Conservation (phyloP, 1,284 basidiomycete genomes). For the Ceratobasidium sp. region DNA sequence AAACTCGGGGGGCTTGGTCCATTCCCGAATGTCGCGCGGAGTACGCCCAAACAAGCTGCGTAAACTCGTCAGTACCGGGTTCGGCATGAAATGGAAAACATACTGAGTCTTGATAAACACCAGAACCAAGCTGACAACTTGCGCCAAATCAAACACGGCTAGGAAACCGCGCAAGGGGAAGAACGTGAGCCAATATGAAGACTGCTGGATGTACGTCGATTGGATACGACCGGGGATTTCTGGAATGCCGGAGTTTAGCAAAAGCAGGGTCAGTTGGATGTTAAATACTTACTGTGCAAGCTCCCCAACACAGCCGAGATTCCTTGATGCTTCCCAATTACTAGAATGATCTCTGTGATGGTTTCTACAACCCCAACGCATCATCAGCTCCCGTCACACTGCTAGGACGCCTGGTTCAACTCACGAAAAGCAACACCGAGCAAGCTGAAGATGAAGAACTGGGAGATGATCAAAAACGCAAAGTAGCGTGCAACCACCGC, state of each 20-base stretch:
- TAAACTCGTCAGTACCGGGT: slow-evolving; percentile 32
- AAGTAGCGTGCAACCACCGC: slow-evolving; percentile 92
- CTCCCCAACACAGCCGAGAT: slow-evolving; percentile 75
- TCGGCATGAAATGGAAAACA: slow-evolving; percentile 49
- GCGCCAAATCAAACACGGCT: slow-evolving; percentile 94
- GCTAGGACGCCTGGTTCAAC: slow-evolving; percentile 53
- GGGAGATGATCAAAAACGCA: slow-evolving; percentile 90
- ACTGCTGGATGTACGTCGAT: slow-evolving; percentile 84
- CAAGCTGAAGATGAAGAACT: slow-evolving; percentile 91
- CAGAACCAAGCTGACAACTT: slow-evolving; percentile 90
- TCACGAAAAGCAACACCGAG: slow-evolving; percentile 88
- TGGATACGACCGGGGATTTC: slow-evolving; percentile 80
- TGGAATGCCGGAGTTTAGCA: slow-evolving; percentile 54
- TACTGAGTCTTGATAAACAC: slow-evolving; percentile 86
- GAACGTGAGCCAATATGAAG: slow-evolving; percentile 94
- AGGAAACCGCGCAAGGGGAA: slow-evolving; percentile 97
- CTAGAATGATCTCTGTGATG: slow-evolving; percentile 73
- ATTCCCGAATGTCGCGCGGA: slow-evolving; percentile 94
- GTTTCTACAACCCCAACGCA: slow-evolving; percentile 62
- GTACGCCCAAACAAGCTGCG: slow-evolving; percentile 90
- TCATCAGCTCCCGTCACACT: neutral
- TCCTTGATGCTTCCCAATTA: slow-evolving; percentile 77
- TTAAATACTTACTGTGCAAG: slow-evolving; percentile 69
- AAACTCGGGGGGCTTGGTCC: slow-evolving; percentile 95
- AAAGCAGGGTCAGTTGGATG: slow-evolving; percentile 17